These are phyloP conservation scores for Cymbidium sinense DNA, from an alignment of 106 monocot species.

Conservation along the genomic window DNA sequence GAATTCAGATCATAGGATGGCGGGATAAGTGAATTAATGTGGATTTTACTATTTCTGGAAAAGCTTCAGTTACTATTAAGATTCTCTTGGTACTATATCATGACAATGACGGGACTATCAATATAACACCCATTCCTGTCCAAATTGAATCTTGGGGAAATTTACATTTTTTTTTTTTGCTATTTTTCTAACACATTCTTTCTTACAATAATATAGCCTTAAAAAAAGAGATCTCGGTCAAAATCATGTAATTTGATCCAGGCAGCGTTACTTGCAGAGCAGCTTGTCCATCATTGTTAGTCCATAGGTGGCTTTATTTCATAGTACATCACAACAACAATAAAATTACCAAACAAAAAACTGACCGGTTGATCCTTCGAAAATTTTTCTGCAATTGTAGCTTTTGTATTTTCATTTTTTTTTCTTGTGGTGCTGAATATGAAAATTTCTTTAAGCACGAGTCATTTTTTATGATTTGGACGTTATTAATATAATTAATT, in stretches of 20 bases:
- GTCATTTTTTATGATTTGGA: background rate
- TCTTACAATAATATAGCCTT: too few species aligned
- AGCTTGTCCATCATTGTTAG: background rate
- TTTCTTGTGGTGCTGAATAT: background rate
- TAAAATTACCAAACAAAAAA: background rate
- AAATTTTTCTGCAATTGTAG: background rate
- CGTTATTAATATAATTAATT: background rate
- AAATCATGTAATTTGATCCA: background rate
- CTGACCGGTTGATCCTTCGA: background rate
- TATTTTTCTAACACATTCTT: too few species aligned
- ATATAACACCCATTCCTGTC: too few species aligned
- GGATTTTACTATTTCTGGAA: too few species aligned
- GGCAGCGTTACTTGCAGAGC: background rate
- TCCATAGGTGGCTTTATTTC: background rate
- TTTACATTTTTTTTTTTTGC: too few species aligned
- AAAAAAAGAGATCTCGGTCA: too few species aligned
- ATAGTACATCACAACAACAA: background rate
- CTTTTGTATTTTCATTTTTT: background rate
- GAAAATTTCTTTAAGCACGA: background rate
- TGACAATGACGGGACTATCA: too few species aligned
- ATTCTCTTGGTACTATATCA: too few species aligned
- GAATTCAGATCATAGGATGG: too few species aligned
- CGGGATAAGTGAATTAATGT: too few species aligned
- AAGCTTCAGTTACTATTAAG: too few species aligned
- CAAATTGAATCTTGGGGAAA: too few species aligned